A percentile compares a stretch with the other conserved stretches of the same genome.
These are phyloP conservation scores for Talaromyces sp. DNA, from an alignment of 2,329 filamentous ascomycete genomes.

Conservation along the genomic window DNA sequence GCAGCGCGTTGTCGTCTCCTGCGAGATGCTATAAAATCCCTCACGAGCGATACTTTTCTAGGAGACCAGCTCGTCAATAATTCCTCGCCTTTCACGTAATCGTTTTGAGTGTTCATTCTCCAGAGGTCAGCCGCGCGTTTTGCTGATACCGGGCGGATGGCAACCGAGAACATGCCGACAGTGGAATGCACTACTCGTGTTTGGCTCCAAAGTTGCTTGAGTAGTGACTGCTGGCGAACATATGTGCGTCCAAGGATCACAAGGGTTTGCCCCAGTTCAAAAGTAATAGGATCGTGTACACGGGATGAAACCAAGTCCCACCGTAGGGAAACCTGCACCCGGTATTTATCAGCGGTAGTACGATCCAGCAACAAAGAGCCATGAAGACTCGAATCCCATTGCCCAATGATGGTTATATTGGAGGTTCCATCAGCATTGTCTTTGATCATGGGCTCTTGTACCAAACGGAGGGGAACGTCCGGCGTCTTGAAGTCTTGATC, in stretches of 20 bases:
- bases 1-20: conserved; percentile 68
- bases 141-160: conserved; percentile 79
- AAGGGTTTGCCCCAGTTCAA: conserved; percentile 71
- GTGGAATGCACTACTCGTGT: conserved; percentile 82
- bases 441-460: conserved; percentile 71
- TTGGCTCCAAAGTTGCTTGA: conserved; percentile 79
- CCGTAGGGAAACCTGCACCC: conserved; percentile 76
- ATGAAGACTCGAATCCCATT: conserved; percentile 96
- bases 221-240: conserved; percentile 79
- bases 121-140: conserved; percentile 90
- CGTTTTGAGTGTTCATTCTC: conserved; percentile 90
- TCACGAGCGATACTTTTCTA: conserved; percentile 82
- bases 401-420: conserved; percentile 77
- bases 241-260: conserved; percentile 82
- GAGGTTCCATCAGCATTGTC: conserved; percentile 86
- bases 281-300: conserved; percentile 81
- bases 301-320: conserved; percentile 84
- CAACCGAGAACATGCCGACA: conserved; percentile 78
- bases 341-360: conserved; percentile 85
- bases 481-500: conserved; percentile 67
- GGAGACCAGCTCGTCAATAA: conserved; percentile 78
- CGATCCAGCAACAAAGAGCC: conserved; percentile 89
- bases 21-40: conserved; percentile 72
- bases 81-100: conserved; percentile 96
- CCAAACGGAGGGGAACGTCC: conserved; percentile 71